Evolutionary conservation across 2,329 filamentous ascomycete genomes (phyloP).

Genomic region (Ophiostoma australiae): DNA sequence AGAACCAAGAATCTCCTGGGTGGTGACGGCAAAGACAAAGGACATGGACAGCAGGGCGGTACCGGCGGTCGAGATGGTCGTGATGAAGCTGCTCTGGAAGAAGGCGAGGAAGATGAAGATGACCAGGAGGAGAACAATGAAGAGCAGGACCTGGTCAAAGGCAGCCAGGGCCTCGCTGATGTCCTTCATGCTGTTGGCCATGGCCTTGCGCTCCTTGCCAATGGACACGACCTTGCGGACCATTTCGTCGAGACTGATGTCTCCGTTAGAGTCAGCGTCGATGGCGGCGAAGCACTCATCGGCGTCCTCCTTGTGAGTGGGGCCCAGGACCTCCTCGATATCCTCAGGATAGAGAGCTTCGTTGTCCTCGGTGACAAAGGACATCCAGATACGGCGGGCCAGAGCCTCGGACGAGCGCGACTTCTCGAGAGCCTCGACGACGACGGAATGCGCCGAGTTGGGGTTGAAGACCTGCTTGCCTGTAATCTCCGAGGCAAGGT

Average conservation of each 20-base stretch:
- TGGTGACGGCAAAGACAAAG: slow-evolving; percentile 88
- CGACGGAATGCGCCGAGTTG: slow-evolving; percentile 82
- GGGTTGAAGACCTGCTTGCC: slow-evolving; percentile 94
- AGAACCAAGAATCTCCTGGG: slow-evolving; percentile 92
- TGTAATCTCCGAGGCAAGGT: slow-evolving; percentile 89
- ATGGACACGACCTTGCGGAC: slow-evolving; percentile 79
- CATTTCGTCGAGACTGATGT: slow-evolving; percentile 95
- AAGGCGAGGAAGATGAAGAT: slow-evolving; percentile 86
- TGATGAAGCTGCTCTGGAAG: slow-evolving; percentile 78
- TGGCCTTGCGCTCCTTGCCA: slow-evolving; percentile 79
- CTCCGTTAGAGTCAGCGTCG: slow-evolving; percentile 84
- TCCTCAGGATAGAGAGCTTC: slow-evolving; percentile 77
- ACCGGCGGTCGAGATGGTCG: slow-evolving; percentile 81
- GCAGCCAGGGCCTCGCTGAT: slow-evolving; percentile 91
- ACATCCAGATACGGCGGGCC: slow-evolving; percentile 95
- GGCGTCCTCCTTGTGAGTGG: slow-evolving; percentile 67
- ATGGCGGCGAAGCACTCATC: slow-evolving; percentile 78
- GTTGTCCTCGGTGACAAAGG: slow-evolving; percentile 85
- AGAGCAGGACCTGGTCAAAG: slow-evolving; percentile 78
- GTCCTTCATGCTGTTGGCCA: slow-evolving; percentile 92
- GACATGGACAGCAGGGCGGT: slow-evolving; percentile 92
- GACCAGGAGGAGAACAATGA: slow-evolving; percentile 73
- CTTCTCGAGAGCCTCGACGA: slow-evolving; percentile 84
- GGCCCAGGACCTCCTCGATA: slow-evolving; percentile 79
- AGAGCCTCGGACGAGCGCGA: slow-evolving; percentile 80